These are phyloP conservation scores for Spiromastix sp. DNA, from an alignment of 2,329 filamentous ascomycete species.

Conservation along the genomic window DNA sequence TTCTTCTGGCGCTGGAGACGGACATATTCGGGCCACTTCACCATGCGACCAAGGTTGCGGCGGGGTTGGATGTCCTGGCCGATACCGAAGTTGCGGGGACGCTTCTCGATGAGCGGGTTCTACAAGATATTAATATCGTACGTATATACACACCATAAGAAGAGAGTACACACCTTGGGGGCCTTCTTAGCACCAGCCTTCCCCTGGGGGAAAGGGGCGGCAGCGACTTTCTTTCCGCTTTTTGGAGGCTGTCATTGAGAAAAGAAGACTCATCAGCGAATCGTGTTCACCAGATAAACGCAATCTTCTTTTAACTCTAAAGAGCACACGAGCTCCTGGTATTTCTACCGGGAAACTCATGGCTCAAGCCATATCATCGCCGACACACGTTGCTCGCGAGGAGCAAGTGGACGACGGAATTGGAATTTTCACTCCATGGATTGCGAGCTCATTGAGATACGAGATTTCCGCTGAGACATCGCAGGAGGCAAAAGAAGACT, in stretches of 20 bases:
- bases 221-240: slow-evolving; percentile 90
- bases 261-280: slow-evolving; percentile 97
- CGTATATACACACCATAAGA: too few relatives aligned
- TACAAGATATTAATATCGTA: slow-evolving; percentile 29
- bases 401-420: slow-evolving; percentile 24
- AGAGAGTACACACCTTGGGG: slow-evolving; percentile 66
- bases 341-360: slow-evolving; percentile 39
- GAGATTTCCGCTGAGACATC: slow-evolving; percentile 23
- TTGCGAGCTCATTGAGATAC: slow-evolving; percentile 3
- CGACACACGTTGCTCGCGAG: slow-evolving; percentile 18
- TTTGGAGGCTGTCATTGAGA: slow-evolving; percentile 99
- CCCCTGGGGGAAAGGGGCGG: slow-evolving; percentile 90
- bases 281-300: slow-evolving; percentile 60
- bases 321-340: slow-evolving; percentile 53
- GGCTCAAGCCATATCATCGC: slow-evolving; percentile 46
- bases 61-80: slow-evolving; percentile 97
- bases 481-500: slow-evolving; percentile 32
- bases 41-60: slow-evolving; percentile 94
- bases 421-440: too few relatives aligned
- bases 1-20: slow-evolving; percentile 90
- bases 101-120: slow-evolving; percentile 99
- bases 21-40: slow-evolving; percentile 99
- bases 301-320: slow-evolving; percentile 87
- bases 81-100: slow-evolving; percentile 93
- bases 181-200: slow-evolving; percentile 90